These are phyloP conservation scores for Fusarium succisae DNA, from an alignment of 2,329 filamentous ascomycete species.

Conservation along the genomic window DNA sequence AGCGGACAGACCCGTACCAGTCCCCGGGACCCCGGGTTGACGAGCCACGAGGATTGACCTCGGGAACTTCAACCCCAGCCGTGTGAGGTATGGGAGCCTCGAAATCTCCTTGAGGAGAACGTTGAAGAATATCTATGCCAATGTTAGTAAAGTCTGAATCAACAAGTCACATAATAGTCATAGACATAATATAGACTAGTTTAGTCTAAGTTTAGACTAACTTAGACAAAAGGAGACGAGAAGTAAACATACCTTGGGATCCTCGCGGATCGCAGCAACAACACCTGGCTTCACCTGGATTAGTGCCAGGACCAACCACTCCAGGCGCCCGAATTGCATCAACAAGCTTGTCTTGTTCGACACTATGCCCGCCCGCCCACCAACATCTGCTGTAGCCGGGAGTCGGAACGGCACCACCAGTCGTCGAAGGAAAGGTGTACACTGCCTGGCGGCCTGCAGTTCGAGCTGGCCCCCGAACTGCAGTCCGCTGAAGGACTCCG, in stretches of 20 bases:
- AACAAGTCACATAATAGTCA: neutral
- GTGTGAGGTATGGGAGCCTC: neutral
- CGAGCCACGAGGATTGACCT: neutral
- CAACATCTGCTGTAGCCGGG: neutral
- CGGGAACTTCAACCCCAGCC: neutral
- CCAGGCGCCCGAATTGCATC: neutral
- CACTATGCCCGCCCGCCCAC: neutral
- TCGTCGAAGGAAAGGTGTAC: fast-evolving
- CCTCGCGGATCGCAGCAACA: neutral
- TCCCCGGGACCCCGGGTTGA: neutral
- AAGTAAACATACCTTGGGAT: neutral
- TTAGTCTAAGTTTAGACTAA: neutral
- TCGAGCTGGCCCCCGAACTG: neutral
- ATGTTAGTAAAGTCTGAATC: neutral
- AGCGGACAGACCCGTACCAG: neutral
- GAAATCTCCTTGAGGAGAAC: neutral
- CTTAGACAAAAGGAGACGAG: neutral
- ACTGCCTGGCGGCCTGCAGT: neutral
- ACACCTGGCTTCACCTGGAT: neutral
- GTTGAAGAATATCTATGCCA: neutral
- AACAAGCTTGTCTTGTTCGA: neutral
- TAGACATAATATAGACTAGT: neutral
- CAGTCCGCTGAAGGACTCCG: neutral
- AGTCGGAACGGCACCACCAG: neutral
- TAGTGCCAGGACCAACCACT: neutral